These are phyloP conservation scores for Fusarium sp. DNA, from an alignment of 2,329 filamentous ascomycete genomes.

Conservation along the genomic window DNA sequence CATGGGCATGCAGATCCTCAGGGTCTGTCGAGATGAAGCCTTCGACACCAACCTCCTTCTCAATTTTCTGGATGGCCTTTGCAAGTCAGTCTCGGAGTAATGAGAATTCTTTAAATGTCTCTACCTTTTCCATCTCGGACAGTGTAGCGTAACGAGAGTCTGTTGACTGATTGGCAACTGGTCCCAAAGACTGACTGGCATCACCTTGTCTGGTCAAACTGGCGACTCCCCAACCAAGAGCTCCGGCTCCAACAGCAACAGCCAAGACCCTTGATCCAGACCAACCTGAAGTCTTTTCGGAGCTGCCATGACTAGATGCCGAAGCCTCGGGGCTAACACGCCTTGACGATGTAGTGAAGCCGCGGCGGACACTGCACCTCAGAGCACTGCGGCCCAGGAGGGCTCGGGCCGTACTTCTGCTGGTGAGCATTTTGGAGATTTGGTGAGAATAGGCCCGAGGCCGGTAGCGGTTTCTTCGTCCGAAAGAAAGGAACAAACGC, in stretches of 20 bases:
- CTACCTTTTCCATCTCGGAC: constrained; percentile 57
- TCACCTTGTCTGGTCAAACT: constrained; percentile 36
- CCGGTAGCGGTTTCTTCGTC: neutral
- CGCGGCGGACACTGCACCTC: constrained; percentile 17
- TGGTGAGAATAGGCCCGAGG: neutral
- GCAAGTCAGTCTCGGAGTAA: constrained; percentile 10
- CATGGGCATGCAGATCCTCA: constrained; percentile 70
- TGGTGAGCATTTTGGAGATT: constrained; percentile 26
- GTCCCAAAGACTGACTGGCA: neutral
- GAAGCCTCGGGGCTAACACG: constrained; percentile 15
- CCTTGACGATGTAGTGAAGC: constrained; percentile 24
- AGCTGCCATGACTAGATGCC: constrained; percentile 3
- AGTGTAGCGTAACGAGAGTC: constrained; percentile 54
- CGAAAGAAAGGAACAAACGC: neutral
- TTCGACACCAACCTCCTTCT: constrained; percentile 58
- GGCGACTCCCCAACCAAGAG: constrained; percentile 56
- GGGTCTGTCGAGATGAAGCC: constrained; percentile 72
- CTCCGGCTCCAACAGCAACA: constrained; percentile 53
- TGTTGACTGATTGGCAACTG: constrained; percentile 29
- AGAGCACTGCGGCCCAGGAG: constrained; percentile 31
- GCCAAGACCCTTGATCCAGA: constrained; percentile 50
- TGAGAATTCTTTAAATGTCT: constrained; percentile 5
- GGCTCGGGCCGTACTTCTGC: constrained; percentile 28
- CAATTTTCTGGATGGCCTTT: constrained; percentile 68
- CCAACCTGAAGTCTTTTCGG: constrained; percentile 36